These are phyloP conservation scores for Dunaliella primolecta DNA, from an alignment of 139 green algal species.

Conservation along the genomic window DNA sequence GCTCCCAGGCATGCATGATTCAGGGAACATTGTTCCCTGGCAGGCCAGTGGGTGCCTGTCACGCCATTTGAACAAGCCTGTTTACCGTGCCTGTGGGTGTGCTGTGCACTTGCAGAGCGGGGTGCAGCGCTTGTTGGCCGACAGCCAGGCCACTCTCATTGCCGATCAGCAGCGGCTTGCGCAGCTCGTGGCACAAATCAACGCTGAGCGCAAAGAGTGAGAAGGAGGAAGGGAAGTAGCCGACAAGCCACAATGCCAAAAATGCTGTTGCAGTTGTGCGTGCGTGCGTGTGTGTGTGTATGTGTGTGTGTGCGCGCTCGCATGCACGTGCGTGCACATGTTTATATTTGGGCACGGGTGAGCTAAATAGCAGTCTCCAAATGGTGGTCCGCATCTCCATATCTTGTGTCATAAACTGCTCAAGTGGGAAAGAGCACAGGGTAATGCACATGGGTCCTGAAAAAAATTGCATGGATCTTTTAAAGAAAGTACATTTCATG, in stretches of 20 bases:
- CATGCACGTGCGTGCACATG: neutral
- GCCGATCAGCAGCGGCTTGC: slow-evolving; percentile 64
- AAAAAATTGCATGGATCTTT: no score
- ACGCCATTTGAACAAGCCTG: no score
- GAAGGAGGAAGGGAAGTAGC: neutral
- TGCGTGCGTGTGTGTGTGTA: neutral
- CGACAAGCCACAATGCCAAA: neutral
- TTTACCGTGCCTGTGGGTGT: no score
- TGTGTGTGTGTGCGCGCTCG: neutral
- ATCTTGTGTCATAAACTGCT: no score
- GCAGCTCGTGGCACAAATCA: slow-evolving; percentile 28
- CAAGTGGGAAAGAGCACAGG: no score
- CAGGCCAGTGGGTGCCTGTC: no score
- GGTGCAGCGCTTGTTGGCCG: slow-evolving; percentile 65
- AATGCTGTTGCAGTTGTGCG: neutral
- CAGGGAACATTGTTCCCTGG: no score
- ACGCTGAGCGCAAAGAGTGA: neutral
- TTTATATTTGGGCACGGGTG: neutral
- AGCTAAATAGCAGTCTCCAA: no score
- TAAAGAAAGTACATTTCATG: no score
- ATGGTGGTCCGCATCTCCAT: no score
- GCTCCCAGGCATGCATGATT: no score
- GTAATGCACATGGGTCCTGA: no score
- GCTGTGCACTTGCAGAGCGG: slow-evolving; percentile 1
- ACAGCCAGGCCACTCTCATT: slow-evolving; percentile 70